Evolutionary conservation across 2,329 filamentous ascomycete genomes (phyloP).

Genomic region (Camptophora hylomeconis): DNA sequence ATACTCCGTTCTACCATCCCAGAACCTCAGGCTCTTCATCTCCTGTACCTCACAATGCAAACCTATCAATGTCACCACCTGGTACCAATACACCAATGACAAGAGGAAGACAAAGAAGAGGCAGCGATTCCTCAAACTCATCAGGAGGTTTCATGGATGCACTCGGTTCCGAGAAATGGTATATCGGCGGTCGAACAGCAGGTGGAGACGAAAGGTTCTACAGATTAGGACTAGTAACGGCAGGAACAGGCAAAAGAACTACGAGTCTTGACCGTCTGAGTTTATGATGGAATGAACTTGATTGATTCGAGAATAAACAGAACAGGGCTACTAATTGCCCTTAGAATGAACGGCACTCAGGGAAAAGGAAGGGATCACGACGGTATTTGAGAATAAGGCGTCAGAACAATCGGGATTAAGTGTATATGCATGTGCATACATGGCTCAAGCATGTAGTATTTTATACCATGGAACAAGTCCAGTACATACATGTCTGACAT

Average conservation of each 20-base stretch:
- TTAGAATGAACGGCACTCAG: too few species aligned
- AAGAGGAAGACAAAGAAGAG: slow-evolving; percentile 28
- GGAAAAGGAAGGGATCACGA: too few species aligned
- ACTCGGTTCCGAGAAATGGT: slow-evolving; percentile 37
- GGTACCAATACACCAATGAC: slow-evolving; percentile 19
- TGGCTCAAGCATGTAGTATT: too few species aligned
- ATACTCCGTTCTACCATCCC: slow-evolving; percentile 21
- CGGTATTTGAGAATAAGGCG: too few species aligned
- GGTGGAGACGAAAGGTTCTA: slow-evolving; percentile 37
- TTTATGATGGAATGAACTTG: too few species aligned
- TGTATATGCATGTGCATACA: too few species aligned
- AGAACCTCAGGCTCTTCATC: slow-evolving; percentile 15
- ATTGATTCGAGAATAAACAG: too few species aligned
- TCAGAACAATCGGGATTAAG: too few species aligned
- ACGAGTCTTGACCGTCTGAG: slow-evolving; percentile 38
- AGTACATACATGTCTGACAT: too few species aligned
- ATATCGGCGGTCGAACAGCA: slow-evolving; percentile 35
- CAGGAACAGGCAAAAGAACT: slow-evolving; percentile 28
- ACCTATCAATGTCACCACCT: slow-evolving; percentile 25
- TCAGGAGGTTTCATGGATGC: slow-evolving; percentile 36
- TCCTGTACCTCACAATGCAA: slow-evolving; percentile 17
- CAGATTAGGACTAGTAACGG: slow-evolving; percentile 34
- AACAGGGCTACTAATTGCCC: too few species aligned
- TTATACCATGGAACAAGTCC: too few species aligned
- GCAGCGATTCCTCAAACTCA: slow-evolving; percentile 34